Evolutionary conservation across 805 yeast genomes (phyloP).

Genomic region (Maudiozyma bulderi): DNA sequence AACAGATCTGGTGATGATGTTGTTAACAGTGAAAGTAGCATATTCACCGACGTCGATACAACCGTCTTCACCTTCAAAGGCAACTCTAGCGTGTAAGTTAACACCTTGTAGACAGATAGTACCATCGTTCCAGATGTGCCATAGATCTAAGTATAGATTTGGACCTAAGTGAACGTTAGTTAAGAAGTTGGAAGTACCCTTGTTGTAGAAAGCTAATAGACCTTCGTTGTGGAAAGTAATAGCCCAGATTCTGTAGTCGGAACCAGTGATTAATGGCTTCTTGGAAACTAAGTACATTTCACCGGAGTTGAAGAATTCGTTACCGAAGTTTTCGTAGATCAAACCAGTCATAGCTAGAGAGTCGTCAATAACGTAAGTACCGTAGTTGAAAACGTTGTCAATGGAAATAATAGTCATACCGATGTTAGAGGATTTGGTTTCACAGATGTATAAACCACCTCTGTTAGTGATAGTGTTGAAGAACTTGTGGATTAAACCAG

Average conservation of each 20-base stretch:
- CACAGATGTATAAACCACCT: slow-evolving; percentile 2
- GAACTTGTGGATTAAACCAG: slow-evolving; percentile 1
- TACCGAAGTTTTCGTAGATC: not conserved
- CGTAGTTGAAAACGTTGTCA: slow-evolving; percentile 2
- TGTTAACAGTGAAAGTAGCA: slow-evolving; percentile 1
- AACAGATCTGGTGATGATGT: not conserved
- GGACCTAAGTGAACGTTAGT: slow-evolving; percentile 1
- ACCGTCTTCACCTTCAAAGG: slow-evolving; percentile 6
- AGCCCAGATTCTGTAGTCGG: not conserved
- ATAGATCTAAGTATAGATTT: not conserved
- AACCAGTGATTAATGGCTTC: slow-evolving; percentile 1
- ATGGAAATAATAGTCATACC: not conserved
- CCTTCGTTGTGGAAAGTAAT: not conserved
- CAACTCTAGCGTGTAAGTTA: slow-evolving; percentile 1
- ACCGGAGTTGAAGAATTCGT: slow-evolving; percentile 2
- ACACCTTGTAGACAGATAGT: slow-evolving; percentile 7
- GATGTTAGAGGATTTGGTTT: not conserved
- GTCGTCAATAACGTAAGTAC: slow-evolving; percentile 4
- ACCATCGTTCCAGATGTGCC: slow-evolving; percentile 5
- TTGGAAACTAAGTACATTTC: not conserved
- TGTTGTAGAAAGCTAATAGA: slow-evolving; percentile 1
- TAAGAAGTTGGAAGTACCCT: not conserved
- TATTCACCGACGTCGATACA: slow-evolving; percentile 8
- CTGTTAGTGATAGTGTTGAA: not conserved
- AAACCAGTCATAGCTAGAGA: slow-evolving; percentile 2